phyloP scores from a whole-genome alignment of 331 rosid species.

The Cucumis variabilis region DNA sequence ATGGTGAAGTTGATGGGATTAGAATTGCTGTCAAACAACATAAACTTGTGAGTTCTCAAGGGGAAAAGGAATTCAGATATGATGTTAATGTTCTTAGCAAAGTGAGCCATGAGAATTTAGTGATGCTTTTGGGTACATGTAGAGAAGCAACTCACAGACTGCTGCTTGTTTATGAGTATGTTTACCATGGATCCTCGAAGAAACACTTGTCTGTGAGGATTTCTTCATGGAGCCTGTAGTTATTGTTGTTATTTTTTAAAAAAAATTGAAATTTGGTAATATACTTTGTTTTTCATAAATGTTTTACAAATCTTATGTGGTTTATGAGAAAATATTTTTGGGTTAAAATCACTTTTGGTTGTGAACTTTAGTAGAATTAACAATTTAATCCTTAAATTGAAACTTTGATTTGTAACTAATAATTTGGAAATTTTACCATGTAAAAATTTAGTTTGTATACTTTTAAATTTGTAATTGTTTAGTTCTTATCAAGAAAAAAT shows the following conservation, averaged over 20 bases:
- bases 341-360: not conserved
- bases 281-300: slow-evolving; percentile 3
- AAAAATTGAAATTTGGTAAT: not conserved
- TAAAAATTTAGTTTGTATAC: too few relatives aligned
- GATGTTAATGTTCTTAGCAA: slow-evolving; percentile 77
- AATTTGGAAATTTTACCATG: too few relatives aligned
- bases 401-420: too few relatives aligned
- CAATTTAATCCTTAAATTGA: too few relatives aligned
- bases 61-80: slow-evolving; percentile 79
- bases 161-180: slow-evolving; percentile 87
- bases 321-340: not conserved
- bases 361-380: too few relatives aligned
- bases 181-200: slow-evolving; percentile 84
- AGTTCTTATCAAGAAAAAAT: not conserved
- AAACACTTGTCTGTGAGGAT: slow-evolving; percentile 65
- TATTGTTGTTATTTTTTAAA: not conserved
- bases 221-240: not conserved
- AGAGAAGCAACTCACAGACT: slow-evolving; percentile 70
- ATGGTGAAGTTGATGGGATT: slow-evolving; percentile 60
- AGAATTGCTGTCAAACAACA: slow-evolving; percentile 83
- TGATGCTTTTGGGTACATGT: slow-evolving; percentile 81
- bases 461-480: too few relatives aligned
- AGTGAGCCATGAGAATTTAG: slow-evolving; percentile 86
- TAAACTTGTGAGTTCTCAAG: slow-evolving; percentile 71
- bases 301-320: not conserved